Evolutionary conservation across 2,329 filamentous ascomycete species (phyloP).

Genomic region (Stagonosporopsis cucurbitacearum): DNA sequence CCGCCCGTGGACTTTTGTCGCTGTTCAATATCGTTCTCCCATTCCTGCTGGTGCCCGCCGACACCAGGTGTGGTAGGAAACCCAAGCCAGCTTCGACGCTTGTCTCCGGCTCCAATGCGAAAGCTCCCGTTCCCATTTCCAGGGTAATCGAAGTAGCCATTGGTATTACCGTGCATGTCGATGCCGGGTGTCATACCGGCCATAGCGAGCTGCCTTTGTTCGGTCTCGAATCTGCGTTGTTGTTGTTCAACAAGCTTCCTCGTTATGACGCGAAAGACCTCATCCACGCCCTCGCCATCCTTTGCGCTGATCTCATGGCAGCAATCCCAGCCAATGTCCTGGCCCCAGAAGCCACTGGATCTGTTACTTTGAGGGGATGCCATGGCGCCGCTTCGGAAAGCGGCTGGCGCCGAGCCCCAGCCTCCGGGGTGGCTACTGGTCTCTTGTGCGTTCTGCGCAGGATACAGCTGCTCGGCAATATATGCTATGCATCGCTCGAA

Average conservation of each 20-base stretch:
- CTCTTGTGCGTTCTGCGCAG: conserved; percentile 57
- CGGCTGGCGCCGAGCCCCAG: conserved; percentile 43
- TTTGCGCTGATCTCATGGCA: conserved; percentile 97
- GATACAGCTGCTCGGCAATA: conserved; percentile 87
- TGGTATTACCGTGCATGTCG: conserved; percentile 37
- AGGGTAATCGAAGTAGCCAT: conserved; percentile 58
- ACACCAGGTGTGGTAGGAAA: conserved; percentile 58
- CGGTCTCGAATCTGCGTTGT: conserved; percentile 61
- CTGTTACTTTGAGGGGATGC: conserved; percentile 56
- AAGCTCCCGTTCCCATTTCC: conserved; percentile 64
- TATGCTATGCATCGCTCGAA: conserved; percentile 97
- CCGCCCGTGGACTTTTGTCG: conserved; percentile 43
- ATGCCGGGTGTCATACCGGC: conserved; percentile 55
- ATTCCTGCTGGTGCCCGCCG: conserved; percentile 37
- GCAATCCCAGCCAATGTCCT: conserved; percentile 94
- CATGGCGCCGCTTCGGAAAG: conserved; percentile 51
- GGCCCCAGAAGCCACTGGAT: conserved; percentile 83
- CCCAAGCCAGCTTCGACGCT: conserved; percentile 71
- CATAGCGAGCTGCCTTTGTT: conserved; percentile 53
- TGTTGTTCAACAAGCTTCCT: conserved; percentile 81
- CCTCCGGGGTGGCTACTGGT: conserved; percentile 27
- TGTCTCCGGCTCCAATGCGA: conserved; percentile 64
- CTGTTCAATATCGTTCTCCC: conserved; percentile 43
- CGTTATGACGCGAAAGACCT: conserved; percentile 91
- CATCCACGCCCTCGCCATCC: conserved; percentile 93